Conservation (phyloP, 2,329 filamentous ascomycete species). For the Stagonosporopsis chrysanthemi region DNA sequence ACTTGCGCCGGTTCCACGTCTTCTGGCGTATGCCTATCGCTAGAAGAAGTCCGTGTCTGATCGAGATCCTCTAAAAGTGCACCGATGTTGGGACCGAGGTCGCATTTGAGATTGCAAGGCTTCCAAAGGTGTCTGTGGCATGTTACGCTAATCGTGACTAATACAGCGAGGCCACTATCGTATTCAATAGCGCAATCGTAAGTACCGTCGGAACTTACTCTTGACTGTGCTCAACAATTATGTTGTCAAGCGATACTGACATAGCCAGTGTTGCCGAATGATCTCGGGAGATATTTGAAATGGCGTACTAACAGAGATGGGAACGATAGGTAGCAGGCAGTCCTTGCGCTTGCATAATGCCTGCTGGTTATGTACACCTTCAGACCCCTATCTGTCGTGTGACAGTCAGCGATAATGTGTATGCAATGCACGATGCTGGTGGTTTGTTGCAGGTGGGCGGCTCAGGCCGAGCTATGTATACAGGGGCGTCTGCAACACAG, state of each 20-base stretch:
- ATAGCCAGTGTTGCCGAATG: neutral
- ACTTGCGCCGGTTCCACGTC: neutral
- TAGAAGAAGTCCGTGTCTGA: neutral
- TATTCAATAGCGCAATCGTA: slow-evolving; percentile 7
- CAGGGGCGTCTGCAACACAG: slow-evolving; percentile 3
- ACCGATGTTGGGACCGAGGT: neutral
- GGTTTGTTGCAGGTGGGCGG: neutral
- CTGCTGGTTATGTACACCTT: no score
- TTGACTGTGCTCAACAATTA: neutral
- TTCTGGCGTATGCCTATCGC: neutral
- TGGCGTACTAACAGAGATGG: neutral
- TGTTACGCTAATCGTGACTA: slow-evolving; percentile 1
- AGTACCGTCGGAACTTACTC: slow-evolving; percentile 3
- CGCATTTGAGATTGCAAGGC: slow-evolving; percentile 1
- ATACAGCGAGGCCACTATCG: neutral
- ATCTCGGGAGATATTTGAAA: neutral
- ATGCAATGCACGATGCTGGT: slow-evolving; percentile 7
- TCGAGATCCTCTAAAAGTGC: neutral
- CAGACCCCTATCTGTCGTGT: slow-evolving; percentile 5
- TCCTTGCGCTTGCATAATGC: neutral
- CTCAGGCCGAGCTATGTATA: neutral
- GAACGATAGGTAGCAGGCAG: neutral
- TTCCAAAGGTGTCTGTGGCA: neutral
- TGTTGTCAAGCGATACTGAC: neutral
- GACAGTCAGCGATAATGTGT: neutral